Evolutionary conservation across 768 basidiomycete species (phyloP), one percentile per base, ranked within the genome.

Genomic region (Rhizopogon vesiculosus): DNA sequence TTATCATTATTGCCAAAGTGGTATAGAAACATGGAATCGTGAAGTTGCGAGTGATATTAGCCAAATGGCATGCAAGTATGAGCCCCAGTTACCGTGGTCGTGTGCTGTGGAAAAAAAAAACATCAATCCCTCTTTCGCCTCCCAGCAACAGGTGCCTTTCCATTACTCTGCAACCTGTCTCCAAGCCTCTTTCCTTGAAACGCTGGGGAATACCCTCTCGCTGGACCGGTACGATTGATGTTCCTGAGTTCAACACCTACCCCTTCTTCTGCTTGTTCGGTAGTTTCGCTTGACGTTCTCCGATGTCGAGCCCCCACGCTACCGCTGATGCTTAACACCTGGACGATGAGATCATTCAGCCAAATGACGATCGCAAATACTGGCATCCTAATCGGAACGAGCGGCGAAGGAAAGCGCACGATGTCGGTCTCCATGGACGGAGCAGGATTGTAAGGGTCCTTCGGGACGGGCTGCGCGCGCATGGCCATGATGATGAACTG

Each of bases 401-500:
- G 84, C 1, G 90, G 89, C 31, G 87, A 89, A 6, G 89, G 86
- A 65, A 89, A 87, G 38, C 78, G 76, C 56, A 83, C 72, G 15
- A 63, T 55, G 45, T 80, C 77, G 46, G 64, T 62, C 44, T 71
- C 68, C 55, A 57, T 55, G 29, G 69, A 39, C 28, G 72, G 69
- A 13, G 69, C 67, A 2, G 89, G 84, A 64, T 82, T 85, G 65
- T 86, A 90, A 6, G 92, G 91, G 66, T 93, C 87, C 25, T 76
- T 60, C 0, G 93, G 93, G 19, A 84, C 73, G 0, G 93, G 92
- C 1, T 75, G 78, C 0, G 91, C 86, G 58, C 87, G 80, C 76
- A 87, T 87, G 12, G 91, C 89, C 77, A 93, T 85, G 60, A 93
- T 89, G 43, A 91, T 85, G 69, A 83, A 92, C 91, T 93, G 61